phyloP scores from a whole-genome alignment of 2,329 filamentous ascomycete species.

The Ploettnerulaceae sp. region DNA sequence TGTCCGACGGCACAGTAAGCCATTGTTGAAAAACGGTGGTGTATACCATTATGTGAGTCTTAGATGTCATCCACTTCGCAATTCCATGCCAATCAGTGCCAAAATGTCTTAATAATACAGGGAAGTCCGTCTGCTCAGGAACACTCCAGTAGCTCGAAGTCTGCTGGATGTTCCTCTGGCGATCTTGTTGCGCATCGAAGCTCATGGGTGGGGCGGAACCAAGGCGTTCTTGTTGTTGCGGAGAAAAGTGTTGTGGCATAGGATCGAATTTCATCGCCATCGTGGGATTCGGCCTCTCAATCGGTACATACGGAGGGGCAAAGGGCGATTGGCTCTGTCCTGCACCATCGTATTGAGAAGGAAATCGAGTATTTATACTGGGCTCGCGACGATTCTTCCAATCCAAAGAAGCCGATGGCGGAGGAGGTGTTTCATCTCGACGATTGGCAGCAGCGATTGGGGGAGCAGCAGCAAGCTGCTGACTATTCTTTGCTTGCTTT shows the following conservation, averaged over 20 bases:
- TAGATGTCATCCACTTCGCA: slow-evolving; percentile 74
- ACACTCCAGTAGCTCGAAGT: slow-evolving; percentile 86
- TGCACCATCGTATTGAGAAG: slow-evolving; percentile 25
- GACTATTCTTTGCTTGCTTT: slow-evolving; percentile 33
- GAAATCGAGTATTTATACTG: slow-evolving; percentile 17
- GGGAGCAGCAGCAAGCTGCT: slow-evolving; percentile 30
- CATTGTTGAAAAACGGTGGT: slow-evolving; percentile 29
- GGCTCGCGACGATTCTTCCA: slow-evolving; percentile 21
- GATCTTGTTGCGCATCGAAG: slow-evolving; percentile 28
- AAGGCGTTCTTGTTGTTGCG: slow-evolving; percentile 26
- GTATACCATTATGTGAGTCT: slow-evolving; percentile 79
- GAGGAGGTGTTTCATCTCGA: slow-evolving; percentile 24
- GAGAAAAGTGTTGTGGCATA: slow-evolving; percentile 10
- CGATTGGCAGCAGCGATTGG: slow-evolving; percentile 15
- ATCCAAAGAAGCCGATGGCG: slow-evolving; percentile 18
- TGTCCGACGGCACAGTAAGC: slow-evolving; percentile 27
- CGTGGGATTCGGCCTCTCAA: slow-evolving; percentile 20
- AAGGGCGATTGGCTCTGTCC: slow-evolving; percentile 17
- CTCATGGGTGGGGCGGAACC: slow-evolving; percentile 26
- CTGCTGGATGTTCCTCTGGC: slow-evolving; percentile 39
- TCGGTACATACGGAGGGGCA: slow-evolving; percentile 20
- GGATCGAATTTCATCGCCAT: slow-evolving; percentile 23
- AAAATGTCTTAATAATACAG: slow-evolving; percentile 65
- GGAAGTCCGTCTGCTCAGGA: slow-evolving; percentile 73
- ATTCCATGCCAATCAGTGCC: slow-evolving; percentile 76